phyloP scores from a whole-genome alignment of 2,329 filamentous ascomycete species.

The Annulohypoxylon truncatum region DNA sequence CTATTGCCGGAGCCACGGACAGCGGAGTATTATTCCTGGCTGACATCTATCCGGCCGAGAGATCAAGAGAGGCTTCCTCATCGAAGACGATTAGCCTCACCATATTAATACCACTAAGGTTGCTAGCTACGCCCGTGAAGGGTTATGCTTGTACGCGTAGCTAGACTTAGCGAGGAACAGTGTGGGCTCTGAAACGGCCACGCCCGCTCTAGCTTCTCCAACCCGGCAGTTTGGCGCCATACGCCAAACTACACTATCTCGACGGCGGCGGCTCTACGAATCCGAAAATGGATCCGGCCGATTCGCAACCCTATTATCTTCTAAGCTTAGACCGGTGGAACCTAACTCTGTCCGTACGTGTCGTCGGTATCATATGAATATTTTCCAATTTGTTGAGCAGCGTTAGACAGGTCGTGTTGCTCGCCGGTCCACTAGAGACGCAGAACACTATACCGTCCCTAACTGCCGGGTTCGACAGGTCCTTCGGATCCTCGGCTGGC shows the following conservation, averaged over 20 bases:
- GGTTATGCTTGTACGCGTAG: constrained; percentile 17
- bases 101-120: constrained; percentile 16
- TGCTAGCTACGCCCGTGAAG: constrained; percentile 18
- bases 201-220: constrained; percentile 18
- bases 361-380: constrained; percentile 25
- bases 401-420: constrained; percentile 1
- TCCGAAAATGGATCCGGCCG: constrained; percentile 18
- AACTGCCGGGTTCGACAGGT: constrained; percentile 19
- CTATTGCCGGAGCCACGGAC: constrained; percentile 24
- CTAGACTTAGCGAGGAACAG: constrained; percentile 16
- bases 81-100: constrained; percentile 12
- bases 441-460: constrained; percentile 17
- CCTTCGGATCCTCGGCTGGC: constrained; percentile 20
- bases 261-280: constrained; percentile 28
- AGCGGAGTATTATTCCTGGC: constrained; percentile 36
- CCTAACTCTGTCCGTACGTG: constrained; percentile 18
- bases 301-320: constrained; percentile 16
- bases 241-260: constrained; percentile 29
- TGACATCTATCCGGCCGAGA: constrained; percentile 22
- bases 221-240: constrained; percentile 34
- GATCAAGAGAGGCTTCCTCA: constrained; percentile 21
- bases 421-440: constrained; percentile 3
- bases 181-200: constrained; percentile 34
- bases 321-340: constrained; percentile 19
- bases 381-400: constrained; percentile 10